Evolutionary conservation across 164 flowering plant genomes (phyloP).

Genomic region (Malania oleifera): DNA sequence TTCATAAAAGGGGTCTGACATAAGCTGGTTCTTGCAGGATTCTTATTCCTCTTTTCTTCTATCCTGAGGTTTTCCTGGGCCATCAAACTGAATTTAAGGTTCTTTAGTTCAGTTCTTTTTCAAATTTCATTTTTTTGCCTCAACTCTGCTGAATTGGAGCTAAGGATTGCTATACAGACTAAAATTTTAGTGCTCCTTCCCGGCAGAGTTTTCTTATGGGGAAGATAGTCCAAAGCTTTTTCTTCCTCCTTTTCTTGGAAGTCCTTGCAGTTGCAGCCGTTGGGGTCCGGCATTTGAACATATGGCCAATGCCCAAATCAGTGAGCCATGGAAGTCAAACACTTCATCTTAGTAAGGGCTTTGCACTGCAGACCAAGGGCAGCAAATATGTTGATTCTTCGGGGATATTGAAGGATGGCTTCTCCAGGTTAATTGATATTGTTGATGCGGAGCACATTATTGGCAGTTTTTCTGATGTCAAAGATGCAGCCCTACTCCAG

Average conservation of each 20-base stretch:
- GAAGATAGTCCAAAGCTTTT: conserved; percentile 7
- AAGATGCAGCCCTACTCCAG: conserved; percentile 23
- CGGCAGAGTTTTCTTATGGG: conserved; percentile 7
- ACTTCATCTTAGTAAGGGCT: conserved; percentile 42
- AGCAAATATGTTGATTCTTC: conserved; percentile 47
- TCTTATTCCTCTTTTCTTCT: too few species aligned
- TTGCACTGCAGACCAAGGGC: conserved; percentile 39
- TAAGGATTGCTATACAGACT: too few species aligned
- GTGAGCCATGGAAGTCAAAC: conserved; percentile 35
- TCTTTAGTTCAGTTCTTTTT: too few species aligned
- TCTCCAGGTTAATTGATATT: conserved; percentile 43
- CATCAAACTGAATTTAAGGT: too few species aligned
- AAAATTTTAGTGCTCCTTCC: too few species aligned
- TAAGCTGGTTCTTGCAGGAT: too few species aligned
- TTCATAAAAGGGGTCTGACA: too few species aligned
- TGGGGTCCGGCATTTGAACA: conserved; percentile 25
- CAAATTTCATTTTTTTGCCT: too few species aligned
- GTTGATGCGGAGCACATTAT: conserved; percentile 38
- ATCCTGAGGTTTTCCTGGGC: too few species aligned
- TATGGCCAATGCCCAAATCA: conserved; percentile 81
- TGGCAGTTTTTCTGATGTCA: conserved; percentile 29
- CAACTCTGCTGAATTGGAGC: too few species aligned
- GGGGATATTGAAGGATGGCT: conserved; percentile 65
- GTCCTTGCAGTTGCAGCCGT: conserved; percentile 14
- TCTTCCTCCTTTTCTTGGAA: conserved; percentile 14